Conservation (phyloP, 164 flowering plant species). For the Litsea cubeba region DNA sequence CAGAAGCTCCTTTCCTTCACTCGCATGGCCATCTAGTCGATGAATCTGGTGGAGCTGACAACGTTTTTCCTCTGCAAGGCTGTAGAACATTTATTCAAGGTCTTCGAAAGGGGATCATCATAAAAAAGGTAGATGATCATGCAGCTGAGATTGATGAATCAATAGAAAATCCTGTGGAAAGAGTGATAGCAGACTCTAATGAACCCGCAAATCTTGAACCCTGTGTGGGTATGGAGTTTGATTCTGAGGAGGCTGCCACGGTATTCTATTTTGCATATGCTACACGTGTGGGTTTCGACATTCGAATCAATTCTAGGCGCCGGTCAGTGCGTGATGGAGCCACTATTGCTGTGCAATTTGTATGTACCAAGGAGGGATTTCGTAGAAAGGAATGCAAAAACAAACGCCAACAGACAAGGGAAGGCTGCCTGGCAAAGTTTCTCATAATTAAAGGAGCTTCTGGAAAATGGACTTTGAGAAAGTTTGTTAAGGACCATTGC, state of each 20-base stretch:
- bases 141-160: slow-evolving; percentile 8
- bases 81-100: background rate
- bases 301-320: slow-evolving; percentile 20
- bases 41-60: background rate
- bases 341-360: slow-evolving; percentile 1
- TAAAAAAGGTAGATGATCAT: background rate
- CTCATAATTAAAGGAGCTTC: slow-evolving; percentile 44
- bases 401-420: slow-evolving; percentile 16
- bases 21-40: slow-evolving; percentile 36
- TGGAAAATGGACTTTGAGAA: slow-evolving; percentile 59
- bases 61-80: background rate
- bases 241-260: slow-evolving; percentile 31
- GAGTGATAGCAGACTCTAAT: slow-evolving; percentile 10
- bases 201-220: slow-evolving; percentile 17
- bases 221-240: slow-evolving; percentile 30
- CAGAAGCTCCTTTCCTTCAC: slow-evolving; percentile 68
- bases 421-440: slow-evolving; percentile 61
- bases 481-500: slow-evolving; percentile 67
- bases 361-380: slow-evolving; percentile 8
- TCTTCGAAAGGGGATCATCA: background rate
- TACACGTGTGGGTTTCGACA: slow-evolving; percentile 18
- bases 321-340: slow-evolving; percentile 11
- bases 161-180: slow-evolving; percentile 10
- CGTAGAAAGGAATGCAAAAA: slow-evolving; percentile 12
- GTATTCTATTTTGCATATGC: slow-evolving; percentile 25